phyloP scores from a whole-genome alignment of 2,329 filamentous ascomycete species.

The Elsinoe fawcettii region DNA sequence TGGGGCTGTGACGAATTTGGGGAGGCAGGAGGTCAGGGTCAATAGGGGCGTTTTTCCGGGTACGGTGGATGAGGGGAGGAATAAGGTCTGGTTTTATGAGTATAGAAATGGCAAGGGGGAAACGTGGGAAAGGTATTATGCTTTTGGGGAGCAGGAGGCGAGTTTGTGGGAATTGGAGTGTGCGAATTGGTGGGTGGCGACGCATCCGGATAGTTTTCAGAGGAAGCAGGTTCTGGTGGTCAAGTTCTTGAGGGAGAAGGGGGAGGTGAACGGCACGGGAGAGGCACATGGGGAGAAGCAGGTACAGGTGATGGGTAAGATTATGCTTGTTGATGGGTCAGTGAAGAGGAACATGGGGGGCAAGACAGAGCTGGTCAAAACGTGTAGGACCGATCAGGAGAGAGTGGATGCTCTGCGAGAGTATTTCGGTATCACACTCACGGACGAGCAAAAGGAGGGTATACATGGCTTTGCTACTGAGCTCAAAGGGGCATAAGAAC shows the following conservation, averaged over 20 bases:
- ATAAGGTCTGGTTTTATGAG: conserved; percentile 56
- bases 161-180: conserved; percentile 50
- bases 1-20: conserved; percentile 9
- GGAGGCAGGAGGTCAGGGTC: conserved; percentile 12
- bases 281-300: not conserved
- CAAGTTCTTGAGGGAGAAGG: conserved; percentile 31
- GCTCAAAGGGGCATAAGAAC: not conserved
- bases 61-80: conserved; percentile 3
- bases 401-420: conserved; percentile 36
- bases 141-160: conserved; percentile 46
- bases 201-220: conserved; percentile 31
- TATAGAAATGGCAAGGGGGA: conserved; percentile 35
- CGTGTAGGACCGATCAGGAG: conserved; percentile 36
- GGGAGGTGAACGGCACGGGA: conserved; percentile 21
- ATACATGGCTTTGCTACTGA: conserved; percentile 23
- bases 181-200: conserved; percentile 49
- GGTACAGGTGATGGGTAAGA: conserved; percentile 26
- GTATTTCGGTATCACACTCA: conserved; percentile 38
- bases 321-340: conserved; percentile 37
- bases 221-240: conserved; percentile 31
- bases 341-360: conserved; percentile 40
- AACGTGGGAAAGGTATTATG: conserved; percentile 38
- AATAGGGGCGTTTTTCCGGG: not conserved
- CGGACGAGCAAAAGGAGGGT: conserved; percentile 30
- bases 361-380: conserved; percentile 35